A percentile compares a stretch with the other conserved stretches of the same genome.
These are phyloP conservation scores for Puccinellia tenuiflora DNA, from an alignment of 176 grass and related monocot species.

Conservation along the genomic window DNA sequence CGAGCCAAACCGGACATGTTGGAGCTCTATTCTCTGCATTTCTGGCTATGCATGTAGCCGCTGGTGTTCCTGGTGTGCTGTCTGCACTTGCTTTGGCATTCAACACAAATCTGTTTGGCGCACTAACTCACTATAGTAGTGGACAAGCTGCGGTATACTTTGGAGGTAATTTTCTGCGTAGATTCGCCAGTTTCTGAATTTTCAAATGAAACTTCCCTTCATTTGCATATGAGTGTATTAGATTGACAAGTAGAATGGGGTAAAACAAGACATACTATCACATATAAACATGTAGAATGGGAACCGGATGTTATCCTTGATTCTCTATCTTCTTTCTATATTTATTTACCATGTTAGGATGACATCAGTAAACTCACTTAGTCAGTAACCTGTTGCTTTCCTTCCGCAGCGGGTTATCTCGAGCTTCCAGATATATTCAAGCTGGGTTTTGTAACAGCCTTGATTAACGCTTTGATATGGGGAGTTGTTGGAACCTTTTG, in stretches of 20 bases:
- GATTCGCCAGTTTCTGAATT: not conserved
- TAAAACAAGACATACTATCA: not conserved
- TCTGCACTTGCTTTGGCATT: slow-evolving; percentile 73
- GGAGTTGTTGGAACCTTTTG: slow-evolving; percentile 69
- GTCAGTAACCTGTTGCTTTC: slow-evolving; percentile 27
- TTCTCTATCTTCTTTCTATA: not conserved
- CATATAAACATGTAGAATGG: not conserved
- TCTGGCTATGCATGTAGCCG: slow-evolving; percentile 77
- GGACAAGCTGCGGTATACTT: slow-evolving; percentile 88
- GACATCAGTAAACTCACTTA: not conserved
- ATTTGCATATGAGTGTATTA: not conserved
- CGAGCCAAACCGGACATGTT: slow-evolving; percentile 82
- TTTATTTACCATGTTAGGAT: not conserved
- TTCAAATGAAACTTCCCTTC: not conserved
- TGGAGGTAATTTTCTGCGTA: slow-evolving; percentile 56
- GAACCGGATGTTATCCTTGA: not conserved
- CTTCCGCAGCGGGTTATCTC: slow-evolving; percentile 60
- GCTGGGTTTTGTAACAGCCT: slow-evolving; percentile 63
- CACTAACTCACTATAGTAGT: slow-evolving; percentile 79
- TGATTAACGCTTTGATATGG: slow-evolving; percentile 64
- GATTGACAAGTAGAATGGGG: not conserved
- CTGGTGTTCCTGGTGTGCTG: slow-evolving; percentile 60
- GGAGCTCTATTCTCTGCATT: slow-evolving; percentile 80
- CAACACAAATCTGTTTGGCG: slow-evolving; percentile 80
- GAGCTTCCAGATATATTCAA: slow-evolving; percentile 80